phyloP scores from a whole-genome alignment of 2,329 filamentous ascomycete species.

The Hymenoscyphus salicellus region DNA sequence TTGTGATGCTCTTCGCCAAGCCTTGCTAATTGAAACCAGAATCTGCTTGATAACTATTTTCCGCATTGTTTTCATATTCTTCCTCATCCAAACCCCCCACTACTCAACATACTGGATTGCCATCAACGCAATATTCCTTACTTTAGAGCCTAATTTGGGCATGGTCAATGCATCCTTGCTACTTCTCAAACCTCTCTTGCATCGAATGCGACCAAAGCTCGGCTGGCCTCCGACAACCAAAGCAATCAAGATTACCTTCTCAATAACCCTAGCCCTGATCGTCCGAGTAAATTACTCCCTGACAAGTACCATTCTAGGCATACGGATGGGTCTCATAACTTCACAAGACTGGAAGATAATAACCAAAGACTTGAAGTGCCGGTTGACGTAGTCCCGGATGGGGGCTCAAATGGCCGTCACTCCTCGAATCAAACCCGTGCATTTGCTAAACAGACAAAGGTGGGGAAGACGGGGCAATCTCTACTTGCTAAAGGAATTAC shows the following conservation, averaged over 20 bases:
- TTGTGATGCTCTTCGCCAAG: neutral
- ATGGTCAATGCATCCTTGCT: neutral
- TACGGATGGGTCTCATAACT: neutral
- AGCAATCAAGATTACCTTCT: neutral
- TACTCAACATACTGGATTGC: neutral
- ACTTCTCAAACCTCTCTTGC: neutral
- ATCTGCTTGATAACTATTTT: neutral
- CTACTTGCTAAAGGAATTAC: neutral
- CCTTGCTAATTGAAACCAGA: neutral
- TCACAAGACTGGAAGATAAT: neutral
- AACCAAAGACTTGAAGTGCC: neutral
- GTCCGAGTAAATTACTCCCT: neutral
- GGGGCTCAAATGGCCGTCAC: neutral
- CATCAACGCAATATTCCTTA: conserved; percentile 1
- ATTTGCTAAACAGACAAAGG: neutral
- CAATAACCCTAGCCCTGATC: neutral
- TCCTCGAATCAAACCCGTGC: neutral
- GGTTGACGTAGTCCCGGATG: neutral
- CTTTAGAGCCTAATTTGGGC: neutral
- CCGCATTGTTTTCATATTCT: conserved; percentile 1
- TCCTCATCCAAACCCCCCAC: conserved; percentile 1
- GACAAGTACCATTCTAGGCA: no score
- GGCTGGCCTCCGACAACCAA: neutral
- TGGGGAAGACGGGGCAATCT: neutral
- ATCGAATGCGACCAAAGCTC: neutral